Evolutionary conservation across 495 filamentous ascomycete genomes (phyloP).

Genomic region (Podospora appendiculata): DNA sequence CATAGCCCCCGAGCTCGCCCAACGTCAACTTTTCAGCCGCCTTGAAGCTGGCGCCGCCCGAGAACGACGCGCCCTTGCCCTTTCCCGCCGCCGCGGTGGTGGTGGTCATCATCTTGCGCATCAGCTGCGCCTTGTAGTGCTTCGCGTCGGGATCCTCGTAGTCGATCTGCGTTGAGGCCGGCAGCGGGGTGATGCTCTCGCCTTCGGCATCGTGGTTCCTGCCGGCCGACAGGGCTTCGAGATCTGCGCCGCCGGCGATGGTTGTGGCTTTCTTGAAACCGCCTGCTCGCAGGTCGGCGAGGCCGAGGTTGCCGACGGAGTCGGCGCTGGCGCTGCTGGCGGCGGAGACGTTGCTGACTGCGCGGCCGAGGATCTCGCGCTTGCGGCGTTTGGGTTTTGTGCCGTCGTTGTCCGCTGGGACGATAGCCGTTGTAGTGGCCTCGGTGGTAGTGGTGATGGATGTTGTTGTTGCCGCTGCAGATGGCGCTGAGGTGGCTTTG

Average conservation of each 20-base stretch:
- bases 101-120: conserved; percentile 12
- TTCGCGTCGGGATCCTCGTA: conserved; percentile 40
- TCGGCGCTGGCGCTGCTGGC: conserved; percentile 19
- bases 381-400: conserved; percentile 19
- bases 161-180: conserved; percentile 35
- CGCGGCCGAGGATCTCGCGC: conserved; percentile 41
- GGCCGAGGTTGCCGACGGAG: not conserved
- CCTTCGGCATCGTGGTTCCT: conserved; percentile 1
- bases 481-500: not conserved
- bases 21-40: conserved; percentile 20
- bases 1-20: conserved; percentile 15
- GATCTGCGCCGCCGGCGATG: not conserved
- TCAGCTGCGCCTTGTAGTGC: conserved; percentile 8
- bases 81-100: not conserved
- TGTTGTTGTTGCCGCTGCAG: not conserved
- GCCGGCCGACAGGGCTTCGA: not conserved
- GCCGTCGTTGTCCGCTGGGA: not conserved
- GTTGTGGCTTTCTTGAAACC: not conserved
- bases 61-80: not conserved
- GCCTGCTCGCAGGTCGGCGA: not conserved
- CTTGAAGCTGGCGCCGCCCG: not conserved
- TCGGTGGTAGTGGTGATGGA: conserved; percentile 3
- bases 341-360: conserved; percentile 41
- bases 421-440: not conserved
- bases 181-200: conserved; percentile 18